Evolutionary conservation across 2,329 filamentous ascomycete species (phyloP).

Genomic region (Sclerotinia glacialis): DNA sequence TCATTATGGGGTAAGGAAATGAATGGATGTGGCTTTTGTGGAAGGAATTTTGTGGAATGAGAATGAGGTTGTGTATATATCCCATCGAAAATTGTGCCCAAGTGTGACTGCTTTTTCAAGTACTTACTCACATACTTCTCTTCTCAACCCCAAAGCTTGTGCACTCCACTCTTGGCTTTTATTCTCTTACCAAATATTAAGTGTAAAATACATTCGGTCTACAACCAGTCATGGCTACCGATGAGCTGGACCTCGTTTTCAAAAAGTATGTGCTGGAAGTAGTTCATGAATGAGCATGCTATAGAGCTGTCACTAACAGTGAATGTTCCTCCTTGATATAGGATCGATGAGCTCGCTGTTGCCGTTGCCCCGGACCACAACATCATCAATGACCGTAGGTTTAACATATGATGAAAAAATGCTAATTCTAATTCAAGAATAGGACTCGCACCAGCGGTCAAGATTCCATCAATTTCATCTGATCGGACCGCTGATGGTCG

Average conservation of each 20-base stretch:
- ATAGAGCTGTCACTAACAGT: too few relatives aligned
- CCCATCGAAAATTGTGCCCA: neutral
- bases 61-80: neutral
- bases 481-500: neutral
- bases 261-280: neutral
- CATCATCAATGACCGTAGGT: neutral
- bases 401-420: neutral
- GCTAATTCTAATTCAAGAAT: neutral
- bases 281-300: too few relatives aligned
- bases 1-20: neutral
- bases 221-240: neutral
- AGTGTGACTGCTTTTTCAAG: neutral
- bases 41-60: neutral
- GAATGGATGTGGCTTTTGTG: too few relatives aligned
- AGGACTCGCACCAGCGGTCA: constrained; percentile 8
- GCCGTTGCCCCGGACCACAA: neutral
- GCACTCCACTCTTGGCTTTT: neutral
- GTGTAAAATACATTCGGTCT: neutral
- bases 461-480: constrained; percentile 9
- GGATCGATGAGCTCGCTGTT: constrained; percentile 1
- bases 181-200: neutral
- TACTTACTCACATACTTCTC: neutral
- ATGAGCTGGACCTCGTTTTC: neutral
- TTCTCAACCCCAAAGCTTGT: neutral
- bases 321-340: neutral